These are phyloP conservation scores for Meyerozyma athensensis DNA, from an alignment of 1,139 yeast genomes.

Conservation along the genomic window DNA sequence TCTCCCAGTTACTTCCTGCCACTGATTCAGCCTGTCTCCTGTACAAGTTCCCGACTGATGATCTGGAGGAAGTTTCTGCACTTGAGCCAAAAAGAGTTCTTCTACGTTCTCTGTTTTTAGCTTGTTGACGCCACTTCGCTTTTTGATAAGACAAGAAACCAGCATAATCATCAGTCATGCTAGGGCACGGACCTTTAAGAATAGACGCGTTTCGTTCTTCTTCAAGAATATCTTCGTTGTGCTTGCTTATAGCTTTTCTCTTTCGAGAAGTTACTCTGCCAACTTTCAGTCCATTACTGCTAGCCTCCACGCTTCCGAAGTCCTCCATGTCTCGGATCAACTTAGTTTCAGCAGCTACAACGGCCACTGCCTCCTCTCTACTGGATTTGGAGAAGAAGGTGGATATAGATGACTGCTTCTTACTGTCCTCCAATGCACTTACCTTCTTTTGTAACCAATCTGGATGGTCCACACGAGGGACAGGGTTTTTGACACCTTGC, in stretches of 20 bases:
- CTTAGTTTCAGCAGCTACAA: slow-evolving; percentile 22
- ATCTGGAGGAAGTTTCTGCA: slow-evolving; percentile 41
- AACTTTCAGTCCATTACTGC: slow-evolving; percentile 26
- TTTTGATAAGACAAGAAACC: slow-evolving; percentile 79
- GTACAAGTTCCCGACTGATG: slow-evolving; percentile 63
- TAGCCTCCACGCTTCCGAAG: slow-evolving; percentile 39
- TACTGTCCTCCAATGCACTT: slow-evolving; percentile 53
- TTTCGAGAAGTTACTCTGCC: slow-evolving; percentile 51
- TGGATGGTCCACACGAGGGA: slow-evolving; percentile 91
- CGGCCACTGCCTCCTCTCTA: slow-evolving; percentile 19
- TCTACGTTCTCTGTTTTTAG: slow-evolving; percentile 66
- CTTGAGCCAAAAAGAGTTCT: slow-evolving; percentile 71
- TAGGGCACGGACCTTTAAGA: slow-evolving; percentile 59
- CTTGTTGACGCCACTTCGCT: slow-evolving; percentile 78
- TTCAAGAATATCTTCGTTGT: slow-evolving; percentile 34
- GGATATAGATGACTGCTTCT: slow-evolving; percentile 65
- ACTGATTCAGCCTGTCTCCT: slow-evolving; percentile 74
- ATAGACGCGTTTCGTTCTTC: slow-evolving; percentile 39
- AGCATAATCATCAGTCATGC: slow-evolving; percentile 67
- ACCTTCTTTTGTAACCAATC: slow-evolving; percentile 81
- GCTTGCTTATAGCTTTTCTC: slow-evolving; percentile 23
- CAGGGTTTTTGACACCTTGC: slow-evolving; percentile 87
- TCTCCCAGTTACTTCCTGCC: slow-evolving; percentile 79
- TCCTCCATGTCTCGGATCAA: slow-evolving; percentile 74
- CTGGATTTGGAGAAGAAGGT: slow-evolving; percentile 49